A percentile compares a stretch with the other conserved stretches of the same genome.
Evolutionary conservation across 495 filamentous ascomycete species (phyloP).

Genomic region (Aspergillus steynii): DNA sequence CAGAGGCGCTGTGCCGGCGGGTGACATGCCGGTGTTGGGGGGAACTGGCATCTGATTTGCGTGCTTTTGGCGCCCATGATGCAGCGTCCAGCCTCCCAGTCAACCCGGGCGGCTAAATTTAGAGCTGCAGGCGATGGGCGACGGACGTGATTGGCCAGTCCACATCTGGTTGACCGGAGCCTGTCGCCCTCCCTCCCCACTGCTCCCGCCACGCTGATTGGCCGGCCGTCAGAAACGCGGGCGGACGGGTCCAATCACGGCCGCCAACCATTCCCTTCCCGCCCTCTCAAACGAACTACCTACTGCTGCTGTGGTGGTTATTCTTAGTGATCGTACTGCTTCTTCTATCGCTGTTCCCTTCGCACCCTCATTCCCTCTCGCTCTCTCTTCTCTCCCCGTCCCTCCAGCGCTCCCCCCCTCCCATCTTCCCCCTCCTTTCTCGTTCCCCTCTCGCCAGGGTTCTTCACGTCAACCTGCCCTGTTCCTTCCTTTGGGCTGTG

Average conservation of each 20-base stretch:
- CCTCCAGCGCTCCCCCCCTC: slow-evolving; percentile 19
- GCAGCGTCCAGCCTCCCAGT: slow-evolving; percentile 28
- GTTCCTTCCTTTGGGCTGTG: slow-evolving; percentile 26
- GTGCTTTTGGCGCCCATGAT: slow-evolving; percentile 40
- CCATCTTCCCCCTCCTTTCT: slow-evolving; percentile 19
- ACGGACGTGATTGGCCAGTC: slow-evolving; percentile 17
- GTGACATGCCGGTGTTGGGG: slow-evolving; percentile 21
- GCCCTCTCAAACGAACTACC: slow-evolving; percentile 20
- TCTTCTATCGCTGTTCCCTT: neutral
- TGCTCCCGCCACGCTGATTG: slow-evolving; percentile 14
- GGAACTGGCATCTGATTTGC: slow-evolving; percentile 33
- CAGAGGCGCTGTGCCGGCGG: neutral
- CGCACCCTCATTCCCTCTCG: neutral
- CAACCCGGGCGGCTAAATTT: slow-evolving; percentile 45
- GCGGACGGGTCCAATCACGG: slow-evolving; percentile 21
- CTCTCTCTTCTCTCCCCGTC: slow-evolving; percentile 30
- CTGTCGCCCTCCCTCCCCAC: slow-evolving; percentile 14
- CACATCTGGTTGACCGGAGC: slow-evolving; percentile 17
- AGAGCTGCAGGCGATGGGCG: slow-evolving; percentile 33
- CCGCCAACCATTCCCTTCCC: slow-evolving; percentile 18
- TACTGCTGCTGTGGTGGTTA: slow-evolving; percentile 16
- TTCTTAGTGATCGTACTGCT: slow-evolving; percentile 16
- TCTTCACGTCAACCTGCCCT: slow-evolving; percentile 23
- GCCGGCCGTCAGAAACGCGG: slow-evolving; percentile 21
- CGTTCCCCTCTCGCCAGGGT: slow-evolving; percentile 22